These are phyloP conservation scores for Aspergillus hiratsukae DNA, from an alignment of 2,329 filamentous ascomycete species.

Conservation along the genomic window DNA sequence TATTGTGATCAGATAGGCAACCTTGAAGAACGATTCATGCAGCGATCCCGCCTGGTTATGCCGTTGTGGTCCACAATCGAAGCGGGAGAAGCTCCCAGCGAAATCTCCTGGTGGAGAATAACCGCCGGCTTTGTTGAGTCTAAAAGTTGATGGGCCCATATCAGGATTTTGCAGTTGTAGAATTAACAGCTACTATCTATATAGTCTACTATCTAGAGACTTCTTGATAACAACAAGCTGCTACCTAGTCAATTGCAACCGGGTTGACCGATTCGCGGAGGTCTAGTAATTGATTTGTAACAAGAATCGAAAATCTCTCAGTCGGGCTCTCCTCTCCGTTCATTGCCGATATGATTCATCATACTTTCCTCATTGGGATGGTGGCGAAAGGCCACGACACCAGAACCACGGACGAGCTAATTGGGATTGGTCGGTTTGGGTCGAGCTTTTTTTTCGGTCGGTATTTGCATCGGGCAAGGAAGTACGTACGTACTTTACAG, in stretches of 20 bases:
- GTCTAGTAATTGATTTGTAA: neutral
- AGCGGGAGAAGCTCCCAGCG: slow-evolving; percentile 36
- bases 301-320: neutral
- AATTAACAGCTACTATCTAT: neutral
- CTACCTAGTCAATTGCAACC: neutral
- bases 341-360: slow-evolving; percentile 14
- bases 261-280: neutral
- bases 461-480: neutral
- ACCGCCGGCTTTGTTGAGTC: slow-evolving; percentile 13
- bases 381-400: neutral
- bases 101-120: slow-evolving; percentile 30
- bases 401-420: neutral
- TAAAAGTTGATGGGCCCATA: slow-evolving; percentile 13
- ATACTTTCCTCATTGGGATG: slow-evolving; percentile 1
- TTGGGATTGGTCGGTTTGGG: neutral
- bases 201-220: neutral
- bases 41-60: slow-evolving; percentile 11
- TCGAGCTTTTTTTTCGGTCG: neutral
- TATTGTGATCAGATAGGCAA: slow-evolving; percentile 11
- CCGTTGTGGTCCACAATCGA: slow-evolving; percentile 32
- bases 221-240: neutral
- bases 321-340: neutral
- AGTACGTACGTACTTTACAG: neutral
- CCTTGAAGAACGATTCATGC: neutral
- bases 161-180: neutral